These are phyloP conservation scores for Colletotrichum orbiculare DNA, from an alignment of 2,329 filamentous ascomycete species.

Conservation along the genomic window DNA sequence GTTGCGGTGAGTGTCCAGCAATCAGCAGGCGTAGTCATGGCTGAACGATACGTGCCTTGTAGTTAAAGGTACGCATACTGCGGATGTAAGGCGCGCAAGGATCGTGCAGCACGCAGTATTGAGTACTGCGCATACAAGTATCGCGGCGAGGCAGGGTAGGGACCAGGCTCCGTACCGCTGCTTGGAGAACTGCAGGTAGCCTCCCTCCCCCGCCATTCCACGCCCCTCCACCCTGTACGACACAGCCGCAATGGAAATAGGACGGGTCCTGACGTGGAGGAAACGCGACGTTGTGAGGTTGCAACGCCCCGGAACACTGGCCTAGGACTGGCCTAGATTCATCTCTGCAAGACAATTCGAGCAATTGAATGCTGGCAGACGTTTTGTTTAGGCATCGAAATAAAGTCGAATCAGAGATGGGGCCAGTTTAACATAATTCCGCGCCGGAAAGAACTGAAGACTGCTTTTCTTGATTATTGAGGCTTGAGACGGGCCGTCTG, in stretches of 20 bases:
- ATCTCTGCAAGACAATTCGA: constrained; percentile 10
- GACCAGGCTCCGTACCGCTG: neutral
- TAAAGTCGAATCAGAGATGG: constrained; percentile 22
- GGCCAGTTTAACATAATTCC: neutral
- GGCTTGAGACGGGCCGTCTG: constrained; percentile 18
- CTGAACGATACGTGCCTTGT: neutral
- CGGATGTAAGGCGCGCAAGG: neutral
- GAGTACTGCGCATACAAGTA: neutral
- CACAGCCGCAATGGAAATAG: constrained; percentile 36
- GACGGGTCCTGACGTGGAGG: constrained; percentile 24
- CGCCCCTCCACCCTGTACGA: constrained; percentile 10
- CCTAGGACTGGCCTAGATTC: constrained; percentile 5
- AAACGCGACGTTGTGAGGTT: constrained; percentile 3
- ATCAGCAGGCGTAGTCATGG: neutral
- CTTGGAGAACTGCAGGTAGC: neutral
- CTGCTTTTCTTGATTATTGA: constrained; percentile 3
- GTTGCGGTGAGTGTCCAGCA: neutral
- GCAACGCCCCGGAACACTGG: constrained; percentile 14
- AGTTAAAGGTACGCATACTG: neutral
- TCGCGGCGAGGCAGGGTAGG: neutral
- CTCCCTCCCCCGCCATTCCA: constrained; percentile 15
- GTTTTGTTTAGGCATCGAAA: constrained; percentile 29
- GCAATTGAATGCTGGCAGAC: neutral
- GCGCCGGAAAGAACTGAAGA: constrained; percentile 3
- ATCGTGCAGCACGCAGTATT: neutral